Evolutionary conservation across 805 yeast species (phyloP), one percentile per base, ranked within the genome.

Genomic region (Diddensiella transvaalensis): DNA sequence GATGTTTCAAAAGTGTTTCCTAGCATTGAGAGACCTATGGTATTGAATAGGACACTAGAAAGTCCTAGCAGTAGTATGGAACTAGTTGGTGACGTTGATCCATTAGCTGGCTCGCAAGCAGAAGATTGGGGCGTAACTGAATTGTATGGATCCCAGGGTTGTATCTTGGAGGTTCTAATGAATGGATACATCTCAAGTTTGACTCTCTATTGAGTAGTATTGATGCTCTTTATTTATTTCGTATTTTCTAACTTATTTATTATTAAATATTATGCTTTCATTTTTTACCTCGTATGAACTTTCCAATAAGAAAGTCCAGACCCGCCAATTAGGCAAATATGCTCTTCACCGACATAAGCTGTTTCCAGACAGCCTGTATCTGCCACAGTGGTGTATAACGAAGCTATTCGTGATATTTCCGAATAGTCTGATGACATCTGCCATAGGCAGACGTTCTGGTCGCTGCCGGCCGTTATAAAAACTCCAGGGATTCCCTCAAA

Each of bases 391-490:
- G 96, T 87, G 63, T 84, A 86, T 40, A 63, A 63, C 0, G 75
- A 69, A 5, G 74, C 72, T 1, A 63, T 4, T 21, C 73, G 50
- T 3, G 40, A 48, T 23, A 79, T 47, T 2, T 50, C 40, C 1
- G 53, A 55, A 0, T 55, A 56, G 1, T 58, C 61, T n/a, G 59
- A 61, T 18, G 15, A 13, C 3, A 71, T 52, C 3, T 64, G 51
- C 97, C 97, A 90, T 3, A 75, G 44, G 46, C 84, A 73, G 0
- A 87, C 70, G 3, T 80, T 72, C 64, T 93, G 99, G 59, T 93
- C 99, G 3, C 88, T 95, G 0, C 96, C 83, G 0, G 85, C 78
- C 0, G 85, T 84, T 4, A 83, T 51, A 6, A 69, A 44, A 39
- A 57, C 60, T n/a, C 39, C 53, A 4, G 52, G 60, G 21, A 8